A percentile compares a stretch with the other conserved stretches of the same genome.
Conservation (phyloP, 768 basidiomycete species). For the Russula vinacea region DNA sequence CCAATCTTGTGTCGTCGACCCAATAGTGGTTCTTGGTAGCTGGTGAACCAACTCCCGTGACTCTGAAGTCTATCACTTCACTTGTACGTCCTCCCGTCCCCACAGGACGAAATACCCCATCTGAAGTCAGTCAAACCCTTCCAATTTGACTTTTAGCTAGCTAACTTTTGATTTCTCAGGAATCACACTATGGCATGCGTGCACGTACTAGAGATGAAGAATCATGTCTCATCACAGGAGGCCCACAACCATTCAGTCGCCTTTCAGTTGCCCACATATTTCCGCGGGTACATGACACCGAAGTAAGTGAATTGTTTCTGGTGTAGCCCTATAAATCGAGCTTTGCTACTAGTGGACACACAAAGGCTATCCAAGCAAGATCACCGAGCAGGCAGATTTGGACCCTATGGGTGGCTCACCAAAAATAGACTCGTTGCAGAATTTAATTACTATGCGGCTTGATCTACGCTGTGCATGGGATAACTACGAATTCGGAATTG, state of each 20-base stretch:
- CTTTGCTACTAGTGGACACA: neutral
- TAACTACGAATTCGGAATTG: constrained; percentile 3
- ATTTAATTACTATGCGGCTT: neutral
- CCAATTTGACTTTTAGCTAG: neutral
- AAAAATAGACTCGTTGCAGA: constrained; percentile 6
- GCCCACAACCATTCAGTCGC: neutral
- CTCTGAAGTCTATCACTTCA: neutral
- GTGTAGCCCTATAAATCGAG: neutral
- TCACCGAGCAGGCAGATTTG: constrained; percentile 2
- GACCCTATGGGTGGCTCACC: neutral
- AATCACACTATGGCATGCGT: neutral
- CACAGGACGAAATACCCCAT: neutral
- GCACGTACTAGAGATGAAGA: constrained; percentile 1
- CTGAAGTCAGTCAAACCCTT: neutral
- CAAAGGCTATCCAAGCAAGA: constrained; percentile 6
- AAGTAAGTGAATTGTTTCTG: neutral
- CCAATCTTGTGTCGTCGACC: neutral
- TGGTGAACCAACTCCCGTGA: constrained; percentile 2
- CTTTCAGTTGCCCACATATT: constrained; percentile 12
- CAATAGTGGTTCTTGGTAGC: neutral
- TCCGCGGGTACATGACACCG: neutral
- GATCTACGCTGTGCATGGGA: constrained; percentile 6
- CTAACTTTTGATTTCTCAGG: neutral
- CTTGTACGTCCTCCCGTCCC: neutral
- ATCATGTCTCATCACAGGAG: neutral